Evolutionary conservation across 805 yeast genomes (phyloP).

Genomic region (Candida jianshihensis): DNA sequence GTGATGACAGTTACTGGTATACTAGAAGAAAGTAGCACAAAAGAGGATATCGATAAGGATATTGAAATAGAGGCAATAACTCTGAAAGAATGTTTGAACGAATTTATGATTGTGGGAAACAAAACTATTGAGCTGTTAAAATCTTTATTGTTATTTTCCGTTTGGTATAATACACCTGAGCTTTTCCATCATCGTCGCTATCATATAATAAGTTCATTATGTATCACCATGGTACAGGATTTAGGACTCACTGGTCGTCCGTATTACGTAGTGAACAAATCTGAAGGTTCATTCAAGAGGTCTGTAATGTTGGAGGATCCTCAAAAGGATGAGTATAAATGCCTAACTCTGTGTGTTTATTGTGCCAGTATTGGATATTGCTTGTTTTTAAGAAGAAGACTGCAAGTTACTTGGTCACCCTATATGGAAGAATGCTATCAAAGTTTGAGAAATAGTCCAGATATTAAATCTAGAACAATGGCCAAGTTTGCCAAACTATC

Average conservation of each 20-base stretch:
- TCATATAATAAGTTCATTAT: constrained; percentile 58
- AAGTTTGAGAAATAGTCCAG: constrained; percentile 32
- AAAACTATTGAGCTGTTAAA: constrained; percentile 65
- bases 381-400: constrained; percentile 56
- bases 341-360: constrained; percentile 52
- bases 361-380: constrained; percentile 56
- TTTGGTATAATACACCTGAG: constrained; percentile 85
- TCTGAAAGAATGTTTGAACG: constrained; percentile 42
- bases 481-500: constrained; percentile 55
- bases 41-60: constrained; percentile 32
- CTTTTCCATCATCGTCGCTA: constrained; percentile 72
- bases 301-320: constrained; percentile 34
- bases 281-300: constrained; percentile 34
- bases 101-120: constrained; percentile 61
- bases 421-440: constrained; percentile 57
- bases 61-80: constrained; percentile 48
- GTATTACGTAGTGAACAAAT: constrained; percentile 32
- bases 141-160: constrained; percentile 49
- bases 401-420: constrained; percentile 53
- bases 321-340: constrained; percentile 38
- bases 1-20: constrained; percentile 57
- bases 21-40: constrained; percentile 24
- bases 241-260: constrained; percentile 61
- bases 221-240: constrained; percentile 67
- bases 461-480: constrained; percentile 31